Evolutionary conservation across 179 eudicot genomes (phyloP), one percentile per base, ranked within the genome.

Genomic region (Beta macrorhiza): DNA sequence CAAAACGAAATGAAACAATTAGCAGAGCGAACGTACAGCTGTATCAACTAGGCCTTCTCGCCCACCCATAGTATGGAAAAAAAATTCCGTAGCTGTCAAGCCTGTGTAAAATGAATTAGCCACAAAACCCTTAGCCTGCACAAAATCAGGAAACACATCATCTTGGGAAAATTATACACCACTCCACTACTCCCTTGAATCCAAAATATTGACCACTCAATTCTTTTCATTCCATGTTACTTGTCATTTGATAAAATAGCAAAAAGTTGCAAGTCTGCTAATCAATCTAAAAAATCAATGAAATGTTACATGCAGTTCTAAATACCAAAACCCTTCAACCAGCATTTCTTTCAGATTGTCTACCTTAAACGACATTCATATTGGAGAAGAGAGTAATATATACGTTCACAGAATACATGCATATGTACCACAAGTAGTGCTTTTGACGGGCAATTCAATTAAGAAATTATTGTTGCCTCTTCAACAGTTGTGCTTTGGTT

Each of bases 31-130:
- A 81, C 87, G 64, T 96, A 96, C 99, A 85, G 99, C 99, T 65
- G 99, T 97, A 86, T 97, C 99, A 61, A 97, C 99, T 77, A 97
- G 99, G 58, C 99, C 99, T 87, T 97, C 99, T 83, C 99, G 87
- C 49, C 99, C 99, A 73, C 92, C 99, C 99, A 97, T 97, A 20
- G 99, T 97, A 82, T 97, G 99, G 86, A 94, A 97, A 87, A 97
- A 97, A 79, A 97, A 97, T 79, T 97, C 99, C 7, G 98, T 91
- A 51, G 99, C 97, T 53, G 93, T 89, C 85, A 97, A 86, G 83
- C 99, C 99, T 82, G 87, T 91, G 74, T 91, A 97, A 81, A 97
- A 97, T 65, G 99, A 97, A 84, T 94, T 94, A n/a, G 91, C 95
- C 75, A 97, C 99, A 84, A 97, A 97, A 42, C 99, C 99, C 84